A percentile compares a stretch with the other conserved stretches of the same genome.
Conservation (phyloP, 352 stramenopile species). For the Achlya hypogyna region DNA sequence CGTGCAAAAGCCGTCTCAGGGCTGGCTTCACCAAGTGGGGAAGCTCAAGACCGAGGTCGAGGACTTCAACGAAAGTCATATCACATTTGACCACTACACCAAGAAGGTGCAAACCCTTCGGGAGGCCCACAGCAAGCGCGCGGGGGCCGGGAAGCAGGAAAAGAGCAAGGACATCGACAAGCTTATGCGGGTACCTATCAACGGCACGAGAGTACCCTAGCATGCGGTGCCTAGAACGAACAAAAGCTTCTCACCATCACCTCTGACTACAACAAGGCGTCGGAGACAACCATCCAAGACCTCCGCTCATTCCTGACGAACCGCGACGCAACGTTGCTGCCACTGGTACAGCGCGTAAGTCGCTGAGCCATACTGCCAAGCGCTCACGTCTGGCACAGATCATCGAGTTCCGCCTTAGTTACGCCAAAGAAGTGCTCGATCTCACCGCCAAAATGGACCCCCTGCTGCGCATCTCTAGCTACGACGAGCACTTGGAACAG, state of each 20-base stretch:
- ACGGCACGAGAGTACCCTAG: not conserved
- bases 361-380: not conserved
- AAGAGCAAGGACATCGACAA: conserved; percentile 72
- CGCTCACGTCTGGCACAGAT: conserved; percentile 22
- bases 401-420: conserved; percentile 52
- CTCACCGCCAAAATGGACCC: conserved; percentile 43
- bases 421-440: conserved; percentile 44
- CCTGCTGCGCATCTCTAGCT: conserved; percentile 34
- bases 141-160: conserved; percentile 36
- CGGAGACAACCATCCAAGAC: conserved; percentile 46
- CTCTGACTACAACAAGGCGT: conserved; percentile 54
- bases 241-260: conserved; percentile 62
- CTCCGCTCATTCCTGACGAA: conserved; percentile 51
- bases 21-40: conserved; percentile 43
- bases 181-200: conserved; percentile 39
- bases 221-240: conserved; percentile 36
- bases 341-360: conserved; percentile 49
- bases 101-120: conserved; percentile 57
- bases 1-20: conserved; percentile 42
- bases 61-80: conserved; percentile 54
- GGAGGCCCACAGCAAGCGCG: conserved; percentile 54
- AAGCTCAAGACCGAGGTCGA: conserved; percentile 37
- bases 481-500: conserved; percentile 33
- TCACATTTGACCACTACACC: conserved; percentile 71
- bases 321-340: conserved; percentile 47